Percentiles rank a stretch among this genome's conserved stretches.
Conservation (phyloP, 805 yeast genomes). For the Candida ascalaphidarum region DNA sequence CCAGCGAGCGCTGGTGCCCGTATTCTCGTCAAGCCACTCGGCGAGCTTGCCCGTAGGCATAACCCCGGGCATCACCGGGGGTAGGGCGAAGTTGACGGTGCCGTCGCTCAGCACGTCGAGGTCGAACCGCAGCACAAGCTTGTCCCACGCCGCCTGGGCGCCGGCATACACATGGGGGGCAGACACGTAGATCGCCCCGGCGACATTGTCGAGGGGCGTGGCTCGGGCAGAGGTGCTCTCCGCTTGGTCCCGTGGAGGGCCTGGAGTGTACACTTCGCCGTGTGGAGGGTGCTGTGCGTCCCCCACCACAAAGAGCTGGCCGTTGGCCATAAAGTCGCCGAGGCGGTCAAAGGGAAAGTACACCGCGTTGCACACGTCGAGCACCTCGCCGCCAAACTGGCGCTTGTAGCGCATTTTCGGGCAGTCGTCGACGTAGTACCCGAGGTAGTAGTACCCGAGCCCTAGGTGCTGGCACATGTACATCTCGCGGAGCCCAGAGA, state of each 20-base stretch:
- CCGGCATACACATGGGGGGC: conserved; percentile 5
- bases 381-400: conserved; percentile 66
- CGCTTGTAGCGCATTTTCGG: conserved; percentile 76
- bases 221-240: conserved; percentile 4
- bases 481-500: conserved; percentile 68
- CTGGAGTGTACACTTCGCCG: conserved; percentile 7
- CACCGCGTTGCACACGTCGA: conserved; percentile 44
- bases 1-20: too few relatives aligned
- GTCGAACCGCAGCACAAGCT: too few relatives aligned
- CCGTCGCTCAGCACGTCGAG: too few relatives aligned
- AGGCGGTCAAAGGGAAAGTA: conserved; percentile 31
- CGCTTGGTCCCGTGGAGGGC: conserved; percentile 5
- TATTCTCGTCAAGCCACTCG: too few relatives aligned
- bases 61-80: too few relatives aligned
- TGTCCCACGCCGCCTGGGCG: conserved; percentile 10
- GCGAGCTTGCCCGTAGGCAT: too few relatives aligned
- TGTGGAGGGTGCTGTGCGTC: conserved; percentile 5
- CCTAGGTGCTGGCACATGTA: conserved; percentile 40
- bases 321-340: conserved; percentile 16
- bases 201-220: conserved; percentile 8
- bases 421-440: conserved; percentile 75
- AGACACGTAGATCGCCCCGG: conserved; percentile 10
- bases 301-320: conserved; percentile 22
- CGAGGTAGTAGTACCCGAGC: conserved; percentile 60
- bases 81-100: too few relatives aligned